A percentile compares a stretch with the other conserved stretches of the same genome.
phyloP scores from a whole-genome alignment of 2,329 filamentous ascomycete genomes.

The Colletotrichum acutatum region DNA sequence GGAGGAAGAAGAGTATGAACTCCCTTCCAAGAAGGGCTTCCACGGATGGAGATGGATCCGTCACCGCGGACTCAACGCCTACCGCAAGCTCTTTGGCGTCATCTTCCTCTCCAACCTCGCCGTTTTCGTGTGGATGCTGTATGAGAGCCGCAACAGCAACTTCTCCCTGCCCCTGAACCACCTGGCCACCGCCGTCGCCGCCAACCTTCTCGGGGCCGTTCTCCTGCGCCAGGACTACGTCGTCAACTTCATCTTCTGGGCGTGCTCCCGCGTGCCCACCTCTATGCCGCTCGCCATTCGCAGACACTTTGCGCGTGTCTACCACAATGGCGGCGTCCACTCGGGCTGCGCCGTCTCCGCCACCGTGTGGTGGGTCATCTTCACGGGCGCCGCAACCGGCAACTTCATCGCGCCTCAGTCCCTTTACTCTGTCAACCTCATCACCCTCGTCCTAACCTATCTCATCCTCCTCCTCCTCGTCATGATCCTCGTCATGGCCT shows the following conservation, averaged over 20 bases:
- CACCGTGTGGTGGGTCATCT: slow-evolving; percentile 60
- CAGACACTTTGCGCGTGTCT: slow-evolving; percentile 59
- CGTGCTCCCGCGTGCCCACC: slow-evolving; percentile 56
- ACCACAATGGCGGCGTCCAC: slow-evolving; percentile 64
- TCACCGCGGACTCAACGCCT: slow-evolving; percentile 61
- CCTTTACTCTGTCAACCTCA: slow-evolving; percentile 40
- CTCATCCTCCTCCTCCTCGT: slow-evolving; percentile 67
- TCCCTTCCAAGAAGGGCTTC: slow-evolving; percentile 54
- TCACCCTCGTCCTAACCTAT: slow-evolving; percentile 62
- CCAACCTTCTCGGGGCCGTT: slow-evolving; percentile 61
- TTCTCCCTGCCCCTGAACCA: slow-evolving; percentile 47
- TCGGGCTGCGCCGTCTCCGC: slow-evolving; percentile 61
- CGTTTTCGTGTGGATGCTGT: slow-evolving; percentile 56
- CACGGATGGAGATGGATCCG: slow-evolving; percentile 54
- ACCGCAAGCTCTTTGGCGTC: slow-evolving; percentile 66
- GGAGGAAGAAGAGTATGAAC: slow-evolving; percentile 39
- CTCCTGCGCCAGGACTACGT: slow-evolving; percentile 64
- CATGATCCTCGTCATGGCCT: slow-evolving; percentile 70
- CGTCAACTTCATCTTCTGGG: slow-evolving; percentile 63
- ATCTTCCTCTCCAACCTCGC: slow-evolving; percentile 62
- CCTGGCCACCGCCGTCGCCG: slow-evolving; percentile 55
- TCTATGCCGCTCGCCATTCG: slow-evolving; percentile 60
- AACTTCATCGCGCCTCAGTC: slow-evolving; percentile 47
- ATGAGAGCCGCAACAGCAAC: slow-evolving; percentile 35
- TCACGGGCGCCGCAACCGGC: slow-evolving; percentile 45